Conservation (phyloP, 2,329 filamentous ascomycete species). For the Curvularia eragrostidis region DNA sequence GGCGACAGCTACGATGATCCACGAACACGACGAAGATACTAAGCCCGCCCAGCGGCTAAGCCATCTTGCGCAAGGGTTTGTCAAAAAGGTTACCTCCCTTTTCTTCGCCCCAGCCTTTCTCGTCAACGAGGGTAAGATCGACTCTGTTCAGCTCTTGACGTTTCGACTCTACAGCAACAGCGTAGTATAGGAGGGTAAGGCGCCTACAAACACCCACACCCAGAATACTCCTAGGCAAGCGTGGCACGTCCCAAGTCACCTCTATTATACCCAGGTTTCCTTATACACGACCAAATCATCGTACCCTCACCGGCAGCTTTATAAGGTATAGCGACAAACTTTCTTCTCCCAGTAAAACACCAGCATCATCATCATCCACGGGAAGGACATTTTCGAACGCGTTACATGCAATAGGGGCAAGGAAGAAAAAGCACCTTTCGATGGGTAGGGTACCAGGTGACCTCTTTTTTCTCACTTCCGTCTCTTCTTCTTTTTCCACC, state of each 20-base stretch:
- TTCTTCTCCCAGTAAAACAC: background rate
- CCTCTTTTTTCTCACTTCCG: background rate
- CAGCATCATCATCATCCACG: background rate
- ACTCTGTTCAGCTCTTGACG: constrained; percentile 26
- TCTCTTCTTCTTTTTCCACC: background rate
- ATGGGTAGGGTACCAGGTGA: constrained; percentile 3
- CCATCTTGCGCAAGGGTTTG: constrained; percentile 44
- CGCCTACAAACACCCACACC: background rate
- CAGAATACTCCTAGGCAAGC: background rate
- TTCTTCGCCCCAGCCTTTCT: constrained; percentile 42
- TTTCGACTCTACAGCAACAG: constrained; percentile 23
- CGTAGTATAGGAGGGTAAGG: constrained; percentile 37
- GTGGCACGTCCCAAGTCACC: background rate
- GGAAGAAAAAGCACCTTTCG: background rate
- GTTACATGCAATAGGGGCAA: background rate
- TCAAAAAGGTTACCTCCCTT: constrained; percentile 47
- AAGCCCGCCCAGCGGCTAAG: constrained; percentile 32
- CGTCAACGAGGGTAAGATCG: constrained; percentile 48
- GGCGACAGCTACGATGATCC: constrained; percentile 81
- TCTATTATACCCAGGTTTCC: background rate
- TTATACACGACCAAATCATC: background rate
- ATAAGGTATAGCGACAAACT: background rate
- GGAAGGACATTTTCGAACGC: background rate
- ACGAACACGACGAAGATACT: constrained; percentile 67
- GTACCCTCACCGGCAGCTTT: background rate